Evolutionary conservation across 345 rosid species (phyloP).

Genomic region (Lepidium aucheri): DNA sequence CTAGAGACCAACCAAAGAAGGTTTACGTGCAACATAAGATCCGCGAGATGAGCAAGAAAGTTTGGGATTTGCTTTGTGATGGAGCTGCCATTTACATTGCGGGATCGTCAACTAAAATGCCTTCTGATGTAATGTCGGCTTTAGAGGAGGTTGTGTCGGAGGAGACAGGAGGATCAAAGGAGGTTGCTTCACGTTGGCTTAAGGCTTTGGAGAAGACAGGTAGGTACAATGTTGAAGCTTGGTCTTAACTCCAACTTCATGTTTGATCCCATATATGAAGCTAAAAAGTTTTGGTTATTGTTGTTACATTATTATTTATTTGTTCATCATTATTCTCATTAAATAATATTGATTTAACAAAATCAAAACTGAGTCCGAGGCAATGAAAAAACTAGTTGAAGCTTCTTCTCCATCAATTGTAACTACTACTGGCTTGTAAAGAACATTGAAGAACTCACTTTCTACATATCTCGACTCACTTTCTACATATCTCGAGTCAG

Average conservation of each 20-base stretch:
- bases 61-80: conserved; percentile 51
- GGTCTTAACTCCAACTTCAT: conserved; percentile 46
- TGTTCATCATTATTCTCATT: too few relatives aligned
- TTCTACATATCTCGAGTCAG: not conserved
- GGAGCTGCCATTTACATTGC: conserved; percentile 79
- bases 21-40: conserved; percentile 86
- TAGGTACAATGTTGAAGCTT: conserved; percentile 87
- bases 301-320: not conserved
- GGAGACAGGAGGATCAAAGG: conserved; percentile 46
- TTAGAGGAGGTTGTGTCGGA: conserved; percentile 62
- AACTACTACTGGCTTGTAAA: not conserved
- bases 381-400: not conserved
- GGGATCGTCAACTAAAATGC: conserved; percentile 94
- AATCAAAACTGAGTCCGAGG: not conserved
- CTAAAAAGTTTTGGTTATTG: not conserved
- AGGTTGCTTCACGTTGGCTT: conserved; percentile 46
- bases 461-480: not conserved
- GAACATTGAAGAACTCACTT: not conserved
- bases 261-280: not conserved
- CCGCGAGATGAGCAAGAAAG: conserved; percentile 45
- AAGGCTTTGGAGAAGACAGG: conserved; percentile 70
- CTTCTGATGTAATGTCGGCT: conserved; percentile 61
- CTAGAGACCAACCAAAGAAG: conserved; percentile 88
- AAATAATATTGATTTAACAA: not conserved
- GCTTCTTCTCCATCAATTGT: not conserved